phyloP scores from a whole-genome alignment of 768 basidiomycete species.

The Kwoniella dejecticola region DNA sequence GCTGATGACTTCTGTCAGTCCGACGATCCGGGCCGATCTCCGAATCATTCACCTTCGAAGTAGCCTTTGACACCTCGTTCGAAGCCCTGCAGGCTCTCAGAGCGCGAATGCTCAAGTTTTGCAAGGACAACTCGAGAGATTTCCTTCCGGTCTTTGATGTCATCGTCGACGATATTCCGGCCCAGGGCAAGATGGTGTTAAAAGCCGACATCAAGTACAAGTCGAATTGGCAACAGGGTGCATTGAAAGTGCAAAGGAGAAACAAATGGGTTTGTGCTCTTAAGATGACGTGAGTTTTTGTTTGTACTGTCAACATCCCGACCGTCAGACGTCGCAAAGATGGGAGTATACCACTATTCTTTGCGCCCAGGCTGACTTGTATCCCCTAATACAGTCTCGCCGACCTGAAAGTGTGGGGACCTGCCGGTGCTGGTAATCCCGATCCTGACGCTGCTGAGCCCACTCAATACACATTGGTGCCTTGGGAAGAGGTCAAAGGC shows the following conservation, averaged over 20 bases:
- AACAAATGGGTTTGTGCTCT: slow-evolving; percentile 93
- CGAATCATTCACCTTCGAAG: slow-evolving; percentile 79
- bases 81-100: slow-evolving; percentile 77
- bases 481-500: slow-evolving; percentile 65
- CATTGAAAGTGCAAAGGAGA: slow-evolving; percentile 68
- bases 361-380: too few species aligned
- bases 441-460: slow-evolving; percentile 60
- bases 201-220: slow-evolving; percentile 78
- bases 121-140: slow-evolving; percentile 71
- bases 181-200: slow-evolving; percentile 74
- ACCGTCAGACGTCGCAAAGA: too few species aligned
- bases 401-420: slow-evolving; percentile 68
- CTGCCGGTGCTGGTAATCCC: slow-evolving; percentile 57
- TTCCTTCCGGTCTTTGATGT: slow-evolving; percentile 73
- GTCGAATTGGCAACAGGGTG: slow-evolving; percentile 78
- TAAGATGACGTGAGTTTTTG: slow-evolving; percentile 64
- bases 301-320: too few species aligned
- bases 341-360: too few species aligned
- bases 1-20: too few species aligned
- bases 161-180: slow-evolving; percentile 68
- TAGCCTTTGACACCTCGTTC: slow-evolving; percentile 74
- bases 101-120: slow-evolving; percentile 75
- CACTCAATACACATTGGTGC: slow-evolving; percentile 68
- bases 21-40: slow-evolving; percentile 65
- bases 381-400: slow-evolving; percentile 46